These are phyloP conservation scores for Powellomyces hirtus DNA, from an alignment of 192 early-diverging fungal species.

Conservation along the genomic window DNA sequence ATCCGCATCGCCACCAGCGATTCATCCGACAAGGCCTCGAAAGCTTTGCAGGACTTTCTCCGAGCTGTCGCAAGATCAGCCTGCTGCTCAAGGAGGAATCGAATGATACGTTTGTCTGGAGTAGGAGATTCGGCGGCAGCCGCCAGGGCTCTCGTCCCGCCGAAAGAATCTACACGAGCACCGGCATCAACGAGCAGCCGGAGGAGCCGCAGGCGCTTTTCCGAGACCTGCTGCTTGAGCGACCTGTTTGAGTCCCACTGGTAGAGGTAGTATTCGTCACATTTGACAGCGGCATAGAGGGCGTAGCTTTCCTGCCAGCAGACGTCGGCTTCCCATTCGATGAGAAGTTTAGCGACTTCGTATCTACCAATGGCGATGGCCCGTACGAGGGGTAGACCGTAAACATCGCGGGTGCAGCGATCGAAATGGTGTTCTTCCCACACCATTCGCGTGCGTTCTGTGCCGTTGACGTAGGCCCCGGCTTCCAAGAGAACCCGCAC, in stretches of 20 bases:
- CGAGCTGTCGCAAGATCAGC: neutral
- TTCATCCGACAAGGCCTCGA: neutral
- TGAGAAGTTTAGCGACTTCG: neutral
- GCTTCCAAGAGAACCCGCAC: neutral
- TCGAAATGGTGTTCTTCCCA: neutral
- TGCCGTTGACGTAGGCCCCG: conserved; percentile 1
- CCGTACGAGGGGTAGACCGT: neutral
- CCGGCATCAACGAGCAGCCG: neutral
- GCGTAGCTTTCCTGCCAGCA: neutral
- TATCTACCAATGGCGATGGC: neutral
- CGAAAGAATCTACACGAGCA: neutral
- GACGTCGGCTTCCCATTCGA: neutral
- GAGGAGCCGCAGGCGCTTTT: neutral
- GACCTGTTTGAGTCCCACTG: neutral
- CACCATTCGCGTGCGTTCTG: neutral
- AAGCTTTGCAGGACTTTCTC: neutral
- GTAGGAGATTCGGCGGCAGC: neutral
- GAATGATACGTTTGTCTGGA: neutral
- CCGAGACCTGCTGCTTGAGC: neutral
- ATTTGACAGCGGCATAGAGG: neutral
- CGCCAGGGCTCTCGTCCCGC: neutral
- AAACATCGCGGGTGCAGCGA: neutral
- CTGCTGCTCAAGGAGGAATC: neutral
- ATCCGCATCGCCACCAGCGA: neutral
- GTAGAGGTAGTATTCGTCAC: neutral